Percentiles rank a stretch among this genome's conserved stretches.
Conservation (phyloP, 2,329 filamentous ascomycete species). For the Penicillium sp. region DNA sequence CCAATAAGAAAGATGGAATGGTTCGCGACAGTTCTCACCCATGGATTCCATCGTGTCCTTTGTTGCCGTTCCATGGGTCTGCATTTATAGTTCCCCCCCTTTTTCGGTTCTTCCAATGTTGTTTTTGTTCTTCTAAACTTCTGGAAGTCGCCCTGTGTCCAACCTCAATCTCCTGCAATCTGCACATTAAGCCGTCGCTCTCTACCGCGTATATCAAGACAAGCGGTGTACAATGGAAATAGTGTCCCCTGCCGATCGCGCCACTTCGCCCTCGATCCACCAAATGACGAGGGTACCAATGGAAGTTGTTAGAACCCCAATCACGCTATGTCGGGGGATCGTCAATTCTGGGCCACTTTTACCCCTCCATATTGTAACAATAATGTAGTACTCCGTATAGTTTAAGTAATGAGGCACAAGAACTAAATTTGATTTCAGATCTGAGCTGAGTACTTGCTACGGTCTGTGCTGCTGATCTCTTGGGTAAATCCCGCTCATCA, state of each 20-base stretch:
- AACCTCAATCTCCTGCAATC: background rate
- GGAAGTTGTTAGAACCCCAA: conserved; percentile 22
- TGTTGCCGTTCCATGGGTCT: conserved; percentile 10
- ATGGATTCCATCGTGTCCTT: conserved; percentile 9
- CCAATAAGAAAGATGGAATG: conserved; percentile 4
- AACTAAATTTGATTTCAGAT: background rate
- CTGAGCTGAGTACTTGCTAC: conserved; percentile 7
- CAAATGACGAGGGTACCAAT: conserved; percentile 27
- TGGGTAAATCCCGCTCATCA: background rate
- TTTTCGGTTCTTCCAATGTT: background rate
- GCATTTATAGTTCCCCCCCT: background rate
- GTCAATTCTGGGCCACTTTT: conserved; percentile 14
- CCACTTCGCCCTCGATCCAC: conserved; percentile 27
- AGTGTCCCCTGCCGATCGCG: conserved; percentile 23
- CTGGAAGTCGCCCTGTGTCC: background rate
- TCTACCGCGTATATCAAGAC: conserved; percentile 12
- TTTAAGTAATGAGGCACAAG: background rate
- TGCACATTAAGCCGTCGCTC: background rate
- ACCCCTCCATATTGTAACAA: conserved; percentile 7
- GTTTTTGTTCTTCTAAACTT: background rate
- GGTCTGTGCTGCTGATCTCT: conserved; percentile 8
- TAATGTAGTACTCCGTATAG: too few species aligned
- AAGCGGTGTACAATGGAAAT: conserved; percentile 21
- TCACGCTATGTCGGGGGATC: conserved; percentile 11
- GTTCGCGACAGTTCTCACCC: conserved; percentile 15